Base-by-base conservation (phyloP, 2,329 filamentous ascomycete species). In the Colletotrichum melonis region DNA sequence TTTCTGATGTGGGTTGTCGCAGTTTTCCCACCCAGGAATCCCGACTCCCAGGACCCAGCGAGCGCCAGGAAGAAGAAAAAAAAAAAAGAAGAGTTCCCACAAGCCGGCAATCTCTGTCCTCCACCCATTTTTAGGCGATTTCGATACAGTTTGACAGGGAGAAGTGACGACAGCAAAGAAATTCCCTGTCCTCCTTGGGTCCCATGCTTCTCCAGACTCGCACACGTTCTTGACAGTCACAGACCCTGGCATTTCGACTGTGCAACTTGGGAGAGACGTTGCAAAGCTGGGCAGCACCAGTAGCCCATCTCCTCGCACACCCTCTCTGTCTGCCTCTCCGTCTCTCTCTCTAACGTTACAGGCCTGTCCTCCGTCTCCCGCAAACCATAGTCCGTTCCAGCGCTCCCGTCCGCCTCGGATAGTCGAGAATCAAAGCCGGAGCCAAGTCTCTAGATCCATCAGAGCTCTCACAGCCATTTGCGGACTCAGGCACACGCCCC, bases 401-500 rank as follows among this genome's bases (percentile, higher is more conserved):
- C 24, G 57, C 57, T 63, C 57, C 46, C 57, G 66, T 55, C 58
- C 66, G 42, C 66, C 46, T 55, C 57, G 32, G 30, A 63, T 30
- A n/a, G 30, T 32, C 65, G 22, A 42, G 30, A 28, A 35, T 5
- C 26, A 60, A n/a, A 14, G 55, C 42, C 65, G n/a, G 26, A 59
- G 54, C 22, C 63, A 38, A 42, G 22, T 35, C 26, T 26, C 8
- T 9, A 55, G 24, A 35, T 19, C 46, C 62, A 64, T 35, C 46
- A 56, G 52, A 56, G 52, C 49, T 64, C 49, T 38, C 62, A 55
- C 22, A 46, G 14, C 22, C 26, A 56, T 56, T 54, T 54, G 16
- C 63, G 56, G 49, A 24, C 69, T 54, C n/a, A 63, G 38, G 65
- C 69, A 72, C 56, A 62, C 69, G 46, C 63, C 32, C 58, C 65